Evolutionary conservation across 2,329 filamentous ascomycete genomes (phyloP).

Genomic region (Botrytis cinerea): DNA sequence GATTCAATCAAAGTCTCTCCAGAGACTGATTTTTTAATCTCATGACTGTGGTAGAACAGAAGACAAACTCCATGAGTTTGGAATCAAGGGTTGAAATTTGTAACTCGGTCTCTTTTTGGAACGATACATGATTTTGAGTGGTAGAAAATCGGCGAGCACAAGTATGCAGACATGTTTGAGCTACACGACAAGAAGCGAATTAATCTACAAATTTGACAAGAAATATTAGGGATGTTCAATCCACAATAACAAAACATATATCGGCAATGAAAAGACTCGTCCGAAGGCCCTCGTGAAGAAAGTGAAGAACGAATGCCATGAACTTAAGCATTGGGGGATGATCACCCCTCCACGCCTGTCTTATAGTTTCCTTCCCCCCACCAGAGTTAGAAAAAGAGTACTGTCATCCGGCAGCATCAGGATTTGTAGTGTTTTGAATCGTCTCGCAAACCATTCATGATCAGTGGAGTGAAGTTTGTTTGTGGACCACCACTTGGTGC

Average conservation of each 20-base stretch:
- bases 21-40: too few species aligned
- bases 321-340: neutral
- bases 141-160: too few species aligned
- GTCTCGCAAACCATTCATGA: neutral
- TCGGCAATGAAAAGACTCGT: neutral
- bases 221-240: neutral
- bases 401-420: neutral
- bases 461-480: neutral
- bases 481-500: neutral
- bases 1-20: too few species aligned
- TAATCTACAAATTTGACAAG: neutral
- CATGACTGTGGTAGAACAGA: too few species aligned
- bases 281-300: neutral
- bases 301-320: neutral
- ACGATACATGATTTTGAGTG: too few species aligned
- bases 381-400: neutral
- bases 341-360: neutral
- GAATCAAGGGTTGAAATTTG: too few species aligned
- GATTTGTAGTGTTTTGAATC: neutral
- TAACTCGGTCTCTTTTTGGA: too few species aligned
- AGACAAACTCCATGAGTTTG: too few species aligned
- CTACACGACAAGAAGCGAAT: neutral
- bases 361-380: neutral
- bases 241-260: neutral
- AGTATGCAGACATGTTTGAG: neutral